phyloP scores from a whole-genome alignment of 441 rosid species.

The Populus hybrid region DNA sequence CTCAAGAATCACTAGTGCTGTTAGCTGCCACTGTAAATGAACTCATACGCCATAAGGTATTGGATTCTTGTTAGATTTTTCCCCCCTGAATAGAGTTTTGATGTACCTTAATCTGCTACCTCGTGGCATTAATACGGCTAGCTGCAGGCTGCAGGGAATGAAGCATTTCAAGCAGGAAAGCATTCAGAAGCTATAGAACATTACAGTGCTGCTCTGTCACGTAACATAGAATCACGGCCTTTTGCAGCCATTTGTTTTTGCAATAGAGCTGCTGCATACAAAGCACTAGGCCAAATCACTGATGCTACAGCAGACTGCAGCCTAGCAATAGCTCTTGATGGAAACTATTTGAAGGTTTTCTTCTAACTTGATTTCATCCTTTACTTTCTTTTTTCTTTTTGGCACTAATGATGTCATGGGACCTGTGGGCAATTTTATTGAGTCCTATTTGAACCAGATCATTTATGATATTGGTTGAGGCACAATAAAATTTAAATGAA shows the following conservation, averaged over 20 bases:
- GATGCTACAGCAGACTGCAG: constrained; percentile 98
- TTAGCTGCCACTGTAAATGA: constrained; percentile 58
- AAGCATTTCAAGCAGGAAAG: constrained; percentile 85
- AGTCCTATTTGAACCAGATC: constrained; percentile 1
- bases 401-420: background rate
- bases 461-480: background rate
- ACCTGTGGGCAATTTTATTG: background rate
- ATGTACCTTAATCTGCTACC: background rate
- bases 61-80: constrained; percentile 8
- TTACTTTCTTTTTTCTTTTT: background rate
- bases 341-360: constrained; percentile 77
- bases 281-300: constrained; percentile 68
- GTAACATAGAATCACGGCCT: constrained; percentile 78
- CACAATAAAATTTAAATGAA: background rate
- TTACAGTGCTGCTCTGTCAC: constrained; percentile 78
- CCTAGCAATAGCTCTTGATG: constrained; percentile 90
- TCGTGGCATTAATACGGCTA: background rate
- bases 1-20: constrained; percentile 53
- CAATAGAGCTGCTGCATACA: constrained; percentile 95
- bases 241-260: constrained; percentile 94
- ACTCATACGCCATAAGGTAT: constrained; percentile 77
- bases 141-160: constrained; percentile 81
- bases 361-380: constrained; percentile 9
- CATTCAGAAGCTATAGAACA: constrained; percentile 91
- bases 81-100: constrained; percentile 4